phyloP scores from a whole-genome alignment of 202 grass and related monocot species.

The Carex sylvatica region DNA sequence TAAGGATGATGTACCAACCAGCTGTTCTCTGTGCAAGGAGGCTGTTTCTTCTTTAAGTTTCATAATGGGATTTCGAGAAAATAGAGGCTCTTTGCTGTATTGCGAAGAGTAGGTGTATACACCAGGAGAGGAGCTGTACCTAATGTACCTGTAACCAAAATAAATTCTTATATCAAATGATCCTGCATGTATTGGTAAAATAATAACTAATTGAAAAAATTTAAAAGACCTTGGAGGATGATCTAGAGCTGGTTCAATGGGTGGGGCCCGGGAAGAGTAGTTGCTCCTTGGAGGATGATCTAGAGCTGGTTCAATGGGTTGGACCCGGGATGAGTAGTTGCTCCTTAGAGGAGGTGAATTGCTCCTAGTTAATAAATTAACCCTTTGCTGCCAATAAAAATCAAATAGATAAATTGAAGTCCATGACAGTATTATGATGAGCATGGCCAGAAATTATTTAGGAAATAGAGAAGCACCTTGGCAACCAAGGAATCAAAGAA shows the following conservation, averaged over 20 bases:
- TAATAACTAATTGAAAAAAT: neutral
- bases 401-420: neutral
- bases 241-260: neutral
- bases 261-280: slow-evolving; percentile 42
- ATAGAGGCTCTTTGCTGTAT: slow-evolving; percentile 32
- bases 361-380: slow-evolving; percentile 32
- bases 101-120: slow-evolving; percentile 35
- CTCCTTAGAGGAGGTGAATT: slow-evolving; percentile 25
- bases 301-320: neutral
- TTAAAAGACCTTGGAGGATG: slow-evolving; percentile 5
- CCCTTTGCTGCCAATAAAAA: slow-evolving; percentile 52
- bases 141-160: slow-evolving; percentile 52
- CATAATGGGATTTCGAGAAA: slow-evolving; percentile 14
- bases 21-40: slow-evolving; percentile 36
- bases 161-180: slow-evolving; percentile 28
- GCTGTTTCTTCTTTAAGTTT: slow-evolving; percentile 34
- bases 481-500: slow-evolving; percentile 77
- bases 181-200: neutral
- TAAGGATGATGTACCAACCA: slow-evolving; percentile 30
- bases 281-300: slow-evolving; percentile 18
- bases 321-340: slow-evolving; percentile 44
- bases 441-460: neutral
- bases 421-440: neutral
- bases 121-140: slow-evolving; percentile 30
- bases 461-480: slow-evolving; percentile 46